Conservation (phyloP, 805 yeast genomes). For the Kazachstania taianensis region DNA sequence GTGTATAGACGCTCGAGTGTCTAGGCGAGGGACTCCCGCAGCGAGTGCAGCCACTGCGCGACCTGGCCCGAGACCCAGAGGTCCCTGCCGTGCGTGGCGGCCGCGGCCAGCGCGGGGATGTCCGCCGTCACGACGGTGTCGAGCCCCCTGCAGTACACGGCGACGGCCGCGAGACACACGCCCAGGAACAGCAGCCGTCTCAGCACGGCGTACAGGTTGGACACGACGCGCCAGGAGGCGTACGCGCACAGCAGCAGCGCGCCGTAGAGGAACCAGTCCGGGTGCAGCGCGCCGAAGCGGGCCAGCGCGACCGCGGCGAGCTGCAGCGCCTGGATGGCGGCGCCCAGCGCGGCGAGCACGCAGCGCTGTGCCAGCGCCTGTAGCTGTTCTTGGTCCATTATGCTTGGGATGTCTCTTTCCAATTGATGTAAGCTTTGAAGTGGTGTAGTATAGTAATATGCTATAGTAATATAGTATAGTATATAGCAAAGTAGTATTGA, state of each 20-base stretch:
- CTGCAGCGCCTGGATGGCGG: slow-evolving; percentile 11
- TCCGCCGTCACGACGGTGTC: slow-evolving; percentile 15
- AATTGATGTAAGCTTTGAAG: background rate
- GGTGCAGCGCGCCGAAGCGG: slow-evolving; percentile 24
- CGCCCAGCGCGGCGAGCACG: slow-evolving; percentile 3
- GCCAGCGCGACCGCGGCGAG: slow-evolving; percentile 12
- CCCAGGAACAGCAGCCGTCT: slow-evolving; percentile 17
- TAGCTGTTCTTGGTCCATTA: slow-evolving; percentile 2
- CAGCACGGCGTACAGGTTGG: slow-evolving; percentile 23
- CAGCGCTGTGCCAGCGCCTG: slow-evolving; percentile 5
- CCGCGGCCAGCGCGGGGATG: slow-evolving; percentile 10
- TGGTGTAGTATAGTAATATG: no score
- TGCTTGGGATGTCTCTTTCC: background rate
- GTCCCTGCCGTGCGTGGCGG: no score
- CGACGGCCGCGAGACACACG: slow-evolving; percentile 12
- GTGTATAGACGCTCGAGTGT: no score
- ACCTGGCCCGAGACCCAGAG: no score
- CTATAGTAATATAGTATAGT: no score
- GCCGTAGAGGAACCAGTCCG: slow-evolving; percentile 21
- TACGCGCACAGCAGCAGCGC: slow-evolving; percentile 15
- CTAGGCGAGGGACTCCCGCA: no score
- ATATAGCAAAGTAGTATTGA: no score
- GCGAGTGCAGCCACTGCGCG: no score
- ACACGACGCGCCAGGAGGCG: slow-evolving; percentile 21
- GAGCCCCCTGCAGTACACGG: slow-evolving; percentile 30